These are phyloP conservation scores for Pseudisothecium myosuroides DNA, from an alignment of 225 moss, liverwort and hornwort species.

Conservation along the genomic window DNA sequence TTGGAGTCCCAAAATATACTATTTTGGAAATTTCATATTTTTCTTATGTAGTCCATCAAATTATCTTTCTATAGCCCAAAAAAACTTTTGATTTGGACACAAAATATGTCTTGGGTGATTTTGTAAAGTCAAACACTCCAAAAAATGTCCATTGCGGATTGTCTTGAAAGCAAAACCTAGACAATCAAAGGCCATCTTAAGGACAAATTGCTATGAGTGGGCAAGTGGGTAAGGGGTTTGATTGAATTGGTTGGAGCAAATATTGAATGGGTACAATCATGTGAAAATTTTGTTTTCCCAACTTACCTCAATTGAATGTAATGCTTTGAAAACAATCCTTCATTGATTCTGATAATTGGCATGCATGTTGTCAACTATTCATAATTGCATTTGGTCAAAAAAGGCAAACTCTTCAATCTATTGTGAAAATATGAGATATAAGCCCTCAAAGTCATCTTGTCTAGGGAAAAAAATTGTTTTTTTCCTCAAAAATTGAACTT, in stretches of 20 bases:
- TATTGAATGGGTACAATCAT: fast-evolving
- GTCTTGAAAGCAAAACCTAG: not conserved
- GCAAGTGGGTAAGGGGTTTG: not conserved
- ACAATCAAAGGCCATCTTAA: too few species aligned
- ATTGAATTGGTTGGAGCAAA: not conserved
- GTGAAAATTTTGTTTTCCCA: not conserved
- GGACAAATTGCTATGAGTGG: too few species aligned
- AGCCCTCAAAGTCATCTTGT: not conserved
- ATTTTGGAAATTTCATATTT: not conserved
- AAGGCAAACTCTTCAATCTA: not conserved
- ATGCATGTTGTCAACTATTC: not conserved
- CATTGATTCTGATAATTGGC: not conserved
- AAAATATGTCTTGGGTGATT: not conserved
- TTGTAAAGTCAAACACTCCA: not conserved
- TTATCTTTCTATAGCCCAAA: not conserved
- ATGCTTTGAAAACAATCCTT: not conserved
- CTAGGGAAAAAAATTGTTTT: not conserved
- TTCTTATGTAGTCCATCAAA: not conserved
- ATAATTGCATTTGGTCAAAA: not conserved
- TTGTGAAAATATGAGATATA: not conserved
- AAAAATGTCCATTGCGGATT: fast-evolving
- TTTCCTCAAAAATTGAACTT: not conserved
- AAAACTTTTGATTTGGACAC: not conserved
- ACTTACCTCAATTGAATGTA: not conserved
- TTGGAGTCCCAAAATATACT: fast-evolving